phyloP scores from a whole-genome alignment of 805 yeast genomes.

The Lipomyces yamanashiensis region DNA sequence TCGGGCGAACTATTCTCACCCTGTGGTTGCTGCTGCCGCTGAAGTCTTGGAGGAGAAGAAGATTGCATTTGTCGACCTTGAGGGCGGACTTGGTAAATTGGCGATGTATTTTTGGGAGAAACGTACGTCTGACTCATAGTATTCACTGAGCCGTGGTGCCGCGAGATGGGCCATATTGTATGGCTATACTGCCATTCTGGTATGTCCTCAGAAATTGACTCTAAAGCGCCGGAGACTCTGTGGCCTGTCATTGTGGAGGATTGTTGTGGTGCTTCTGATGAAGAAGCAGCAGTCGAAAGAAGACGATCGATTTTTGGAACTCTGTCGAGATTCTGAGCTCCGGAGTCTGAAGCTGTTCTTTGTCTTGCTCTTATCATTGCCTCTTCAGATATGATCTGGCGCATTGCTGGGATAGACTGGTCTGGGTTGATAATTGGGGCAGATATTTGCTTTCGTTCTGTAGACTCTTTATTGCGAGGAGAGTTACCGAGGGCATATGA shows the following conservation, averaged over 20 bases:
- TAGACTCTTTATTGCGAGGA: background rate
- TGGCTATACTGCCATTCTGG: background rate
- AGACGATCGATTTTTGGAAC: background rate
- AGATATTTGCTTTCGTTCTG: background rate
- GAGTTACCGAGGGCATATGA: constrained; percentile 11
- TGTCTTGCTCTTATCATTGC: background rate
- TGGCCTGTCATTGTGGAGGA: background rate
- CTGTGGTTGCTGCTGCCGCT: background rate
- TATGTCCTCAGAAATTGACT: constrained; percentile 3
- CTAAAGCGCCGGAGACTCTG: constrained; percentile 1
- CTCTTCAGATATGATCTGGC: background rate
- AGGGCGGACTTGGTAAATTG: background rate
- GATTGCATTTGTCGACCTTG: background rate
- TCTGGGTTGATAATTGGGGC: constrained; percentile 7
- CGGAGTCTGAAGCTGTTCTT: background rate
- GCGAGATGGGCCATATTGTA: background rate
- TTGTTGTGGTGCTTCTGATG: background rate
- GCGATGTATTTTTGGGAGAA: background rate
- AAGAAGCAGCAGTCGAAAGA: background rate
- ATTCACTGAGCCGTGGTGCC: background rate
- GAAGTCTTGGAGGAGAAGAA: background rate
- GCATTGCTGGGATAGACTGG: background rate
- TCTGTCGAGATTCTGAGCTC: background rate
- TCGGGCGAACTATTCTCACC: background rate
- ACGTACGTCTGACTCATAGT: background rate